phyloP scores from a whole-genome alignment of 2,329 filamentous ascomycete genomes.

The Harringtonia aguacate region DNA sequence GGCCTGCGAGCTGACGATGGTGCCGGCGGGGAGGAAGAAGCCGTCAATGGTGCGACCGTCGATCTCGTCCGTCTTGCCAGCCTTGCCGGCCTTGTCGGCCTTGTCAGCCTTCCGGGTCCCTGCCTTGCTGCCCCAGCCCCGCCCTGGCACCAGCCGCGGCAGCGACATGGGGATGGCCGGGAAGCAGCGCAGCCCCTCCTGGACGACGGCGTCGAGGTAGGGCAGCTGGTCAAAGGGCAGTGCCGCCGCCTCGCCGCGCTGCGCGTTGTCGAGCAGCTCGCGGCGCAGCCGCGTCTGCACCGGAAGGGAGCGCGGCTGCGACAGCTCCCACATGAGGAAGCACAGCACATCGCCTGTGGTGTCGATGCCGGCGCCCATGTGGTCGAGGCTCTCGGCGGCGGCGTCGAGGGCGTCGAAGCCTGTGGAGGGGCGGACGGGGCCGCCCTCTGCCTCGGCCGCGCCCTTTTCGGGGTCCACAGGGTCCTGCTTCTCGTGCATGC shows the following conservation, averaged over 20 bases:
- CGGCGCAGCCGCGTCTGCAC: constrained; percentile 41
- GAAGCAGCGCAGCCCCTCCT: constrained; percentile 51
- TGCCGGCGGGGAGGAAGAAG: constrained; percentile 38
- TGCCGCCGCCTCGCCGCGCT: neutral
- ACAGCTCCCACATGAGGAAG: constrained; percentile 63
- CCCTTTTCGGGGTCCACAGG: constrained; percentile 8
- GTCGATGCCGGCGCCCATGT: constrained; percentile 63
- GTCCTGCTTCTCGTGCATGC: constrained; percentile 40
- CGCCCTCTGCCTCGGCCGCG: constrained; percentile 1
- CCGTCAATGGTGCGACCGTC: constrained; percentile 46
- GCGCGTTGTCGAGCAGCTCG: constrained; percentile 30
- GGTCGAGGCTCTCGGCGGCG: constrained; percentile 59
- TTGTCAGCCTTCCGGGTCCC: neutral
- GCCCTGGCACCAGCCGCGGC: constrained; percentile 45
- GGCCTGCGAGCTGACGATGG: constrained; percentile 50
- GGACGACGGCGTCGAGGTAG: constrained; percentile 53
- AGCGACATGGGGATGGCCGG: constrained; percentile 57
- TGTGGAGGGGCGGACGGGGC: neutral
- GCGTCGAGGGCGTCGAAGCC: constrained; percentile 41
- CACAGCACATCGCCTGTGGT: constrained; percentile 60
- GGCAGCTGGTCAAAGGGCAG: constrained; percentile 36
- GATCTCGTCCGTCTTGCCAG: neutral
- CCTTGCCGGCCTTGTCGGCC: neutral
- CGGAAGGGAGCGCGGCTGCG: constrained; percentile 40
- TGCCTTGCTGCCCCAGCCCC: neutral